Conservation (phyloP, 129 eudicot species). For the Apium graveolens region DNA sequence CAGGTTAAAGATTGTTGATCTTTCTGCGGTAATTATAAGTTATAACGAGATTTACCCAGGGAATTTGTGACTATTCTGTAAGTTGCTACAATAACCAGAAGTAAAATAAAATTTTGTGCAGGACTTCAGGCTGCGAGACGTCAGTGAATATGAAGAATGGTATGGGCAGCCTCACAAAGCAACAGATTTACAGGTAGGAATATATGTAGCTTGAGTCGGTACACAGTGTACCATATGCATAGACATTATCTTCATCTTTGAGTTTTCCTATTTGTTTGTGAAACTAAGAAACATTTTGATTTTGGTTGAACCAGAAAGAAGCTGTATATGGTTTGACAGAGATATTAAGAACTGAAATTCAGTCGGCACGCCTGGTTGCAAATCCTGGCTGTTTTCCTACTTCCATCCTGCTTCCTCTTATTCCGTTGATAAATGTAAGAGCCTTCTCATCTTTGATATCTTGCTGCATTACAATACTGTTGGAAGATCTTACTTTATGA, state of each 20-base stretch:
- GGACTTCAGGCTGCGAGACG: slow-evolving; percentile 85
- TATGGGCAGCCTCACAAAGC: slow-evolving; percentile 97
- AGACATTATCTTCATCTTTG: not conserved
- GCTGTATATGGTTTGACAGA: slow-evolving; percentile 96
- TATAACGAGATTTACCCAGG: not conserved
- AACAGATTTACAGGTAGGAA: slow-evolving; percentile 71
- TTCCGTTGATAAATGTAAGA: slow-evolving; percentile 74
- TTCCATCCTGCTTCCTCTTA: slow-evolving; percentile 78
- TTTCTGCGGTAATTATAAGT: slow-evolving; percentile 60
- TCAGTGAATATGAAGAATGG: slow-evolving; percentile 88
- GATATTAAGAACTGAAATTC: slow-evolving; percentile 62
- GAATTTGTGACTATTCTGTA: not conserved
- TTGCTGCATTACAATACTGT: not conserved
- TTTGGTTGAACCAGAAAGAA: slow-evolving; percentile 56
- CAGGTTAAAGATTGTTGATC: slow-evolving; percentile 79
- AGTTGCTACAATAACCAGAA: not conserved
- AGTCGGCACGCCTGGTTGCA: slow-evolving; percentile 81
- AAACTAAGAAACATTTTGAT: slow-evolving; percentile 5
- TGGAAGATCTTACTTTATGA: not conserved
- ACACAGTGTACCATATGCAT: not conserved
- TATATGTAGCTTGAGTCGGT: slow-evolving; percentile 2
- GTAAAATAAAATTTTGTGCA: slow-evolving; percentile 24
- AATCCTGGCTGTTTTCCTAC: slow-evolving; percentile 99
- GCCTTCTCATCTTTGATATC: slow-evolving; percentile 7
- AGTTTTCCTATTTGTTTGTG: not conserved